phyloP scores from a whole-genome alignment of 2,329 filamentous ascomycete species.

The Domatiomyces globalis region DNA sequence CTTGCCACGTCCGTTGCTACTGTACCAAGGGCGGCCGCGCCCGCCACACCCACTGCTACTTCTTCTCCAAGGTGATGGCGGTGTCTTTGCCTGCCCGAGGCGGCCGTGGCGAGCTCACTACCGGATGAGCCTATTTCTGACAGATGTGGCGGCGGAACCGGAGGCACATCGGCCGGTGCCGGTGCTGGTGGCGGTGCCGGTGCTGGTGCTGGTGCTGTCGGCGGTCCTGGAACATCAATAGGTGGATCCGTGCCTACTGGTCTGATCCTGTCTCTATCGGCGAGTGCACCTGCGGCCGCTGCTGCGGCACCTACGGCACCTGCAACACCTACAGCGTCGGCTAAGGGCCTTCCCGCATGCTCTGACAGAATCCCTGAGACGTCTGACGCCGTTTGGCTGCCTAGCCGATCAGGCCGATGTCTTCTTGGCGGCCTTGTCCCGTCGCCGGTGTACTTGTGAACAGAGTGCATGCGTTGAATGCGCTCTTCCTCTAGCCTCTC shows the following conservation, averaged over 20 bases:
- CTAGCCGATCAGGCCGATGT: slow-evolving; percentile 10
- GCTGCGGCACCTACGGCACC: slow-evolving; percentile 14
- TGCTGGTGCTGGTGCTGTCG: slow-evolving; percentile 20
- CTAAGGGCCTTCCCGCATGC: slow-evolving; percentile 4
- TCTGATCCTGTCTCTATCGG: slow-evolving; percentile 16
- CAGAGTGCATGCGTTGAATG: slow-evolving; percentile 39
- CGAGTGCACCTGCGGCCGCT: slow-evolving; percentile 16
- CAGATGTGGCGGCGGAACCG: slow-evolving; percentile 28
- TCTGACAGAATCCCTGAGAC: slow-evolving; percentile 14
- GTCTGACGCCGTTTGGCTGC: slow-evolving; percentile 17
- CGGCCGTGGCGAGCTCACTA: slow-evolving; percentile 21
- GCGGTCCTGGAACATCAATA: slow-evolving; percentile 16
- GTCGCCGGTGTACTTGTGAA: slow-evolving; percentile 57
- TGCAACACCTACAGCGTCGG: slow-evolving; percentile 9
- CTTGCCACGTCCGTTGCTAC: slow-evolving; percentile 22
- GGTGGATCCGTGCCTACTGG: slow-evolving; percentile 23
- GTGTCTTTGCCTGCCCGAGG: slow-evolving; percentile 17
- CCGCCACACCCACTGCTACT: slow-evolving; percentile 22
- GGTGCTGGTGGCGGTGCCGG: slow-evolving; percentile 27
- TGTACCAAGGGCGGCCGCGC: slow-evolving; percentile 19
- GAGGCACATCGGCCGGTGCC: slow-evolving; percentile 25
- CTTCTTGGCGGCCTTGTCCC: slow-evolving; percentile 33
- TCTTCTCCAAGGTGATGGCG: slow-evolving; percentile 20
- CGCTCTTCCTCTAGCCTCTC: slow-evolving; percentile 40
- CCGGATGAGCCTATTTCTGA: slow-evolving; percentile 22